Conservation (phyloP, 176 grass and related monocot species). For the Carex scoparia region DNA sequence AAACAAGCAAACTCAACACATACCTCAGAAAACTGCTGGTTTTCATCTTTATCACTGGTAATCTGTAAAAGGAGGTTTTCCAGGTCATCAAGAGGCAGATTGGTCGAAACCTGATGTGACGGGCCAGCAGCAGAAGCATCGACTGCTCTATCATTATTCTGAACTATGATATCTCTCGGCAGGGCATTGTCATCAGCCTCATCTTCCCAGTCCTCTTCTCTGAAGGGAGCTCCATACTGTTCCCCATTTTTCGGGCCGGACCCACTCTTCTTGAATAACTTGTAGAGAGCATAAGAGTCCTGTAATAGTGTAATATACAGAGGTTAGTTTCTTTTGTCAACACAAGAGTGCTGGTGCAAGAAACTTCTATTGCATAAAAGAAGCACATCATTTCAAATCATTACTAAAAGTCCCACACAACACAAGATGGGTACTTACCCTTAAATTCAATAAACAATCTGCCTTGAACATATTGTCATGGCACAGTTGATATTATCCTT, state of each 20-base stretch:
- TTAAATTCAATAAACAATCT: background rate
- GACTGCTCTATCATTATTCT: background rate
- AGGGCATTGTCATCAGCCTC: constrained; percentile 22
- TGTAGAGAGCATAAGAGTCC: constrained; percentile 72
- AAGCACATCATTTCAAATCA: background rate
- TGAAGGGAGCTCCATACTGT: constrained; percentile 87
- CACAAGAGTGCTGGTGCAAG: background rate
- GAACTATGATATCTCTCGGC: background rate
- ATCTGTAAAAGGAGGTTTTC: constrained; percentile 54
- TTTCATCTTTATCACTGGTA: constrained; percentile 35
- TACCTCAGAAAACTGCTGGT: constrained; percentile 16
- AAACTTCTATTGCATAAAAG: background rate
- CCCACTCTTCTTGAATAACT: constrained; percentile 93
- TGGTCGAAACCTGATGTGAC: background rate
- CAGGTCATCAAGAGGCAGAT: constrained; percentile 41
- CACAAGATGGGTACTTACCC: background rate
- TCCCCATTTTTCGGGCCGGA: constrained; percentile 88
- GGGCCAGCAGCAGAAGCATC: background rate
- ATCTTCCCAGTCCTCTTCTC: constrained; percentile 83
- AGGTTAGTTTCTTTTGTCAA: background rate
- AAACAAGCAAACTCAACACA: background rate
- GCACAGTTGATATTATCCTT: background rate
- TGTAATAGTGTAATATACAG: constrained; percentile 37
- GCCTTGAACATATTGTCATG: background rate
- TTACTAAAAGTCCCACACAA: background rate